Evolutionary conservation across 768 basidiomycete genomes (phyloP).

Genomic region (Trametes maxima): DNA sequence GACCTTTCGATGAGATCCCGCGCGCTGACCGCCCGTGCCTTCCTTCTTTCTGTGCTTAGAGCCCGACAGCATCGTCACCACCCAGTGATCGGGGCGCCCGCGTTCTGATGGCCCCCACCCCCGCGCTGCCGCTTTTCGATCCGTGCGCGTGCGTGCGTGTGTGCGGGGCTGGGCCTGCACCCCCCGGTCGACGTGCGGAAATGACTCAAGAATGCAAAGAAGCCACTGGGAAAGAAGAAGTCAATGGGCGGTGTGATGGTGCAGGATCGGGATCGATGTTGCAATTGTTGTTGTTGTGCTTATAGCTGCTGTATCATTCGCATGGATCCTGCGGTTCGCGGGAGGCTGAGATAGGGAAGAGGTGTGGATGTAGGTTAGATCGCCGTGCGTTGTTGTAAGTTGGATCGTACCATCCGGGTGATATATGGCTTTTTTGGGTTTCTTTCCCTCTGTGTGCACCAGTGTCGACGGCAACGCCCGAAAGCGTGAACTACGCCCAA

Average conservation of each 20-base stretch:
- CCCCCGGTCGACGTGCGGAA: too few relatives aligned
- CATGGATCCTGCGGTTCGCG: neutral
- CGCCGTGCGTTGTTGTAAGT: slow-evolving; percentile 2
- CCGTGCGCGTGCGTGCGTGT: too few relatives aligned
- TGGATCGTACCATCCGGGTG: slow-evolving; percentile 1
- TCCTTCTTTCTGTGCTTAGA: slow-evolving; percentile 34
- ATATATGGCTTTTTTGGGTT: slow-evolving; percentile 2
- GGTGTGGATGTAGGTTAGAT: slow-evolving; percentile 3
- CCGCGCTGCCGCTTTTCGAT: neutral
- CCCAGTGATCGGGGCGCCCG: slow-evolving; percentile 32
- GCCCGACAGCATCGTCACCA: slow-evolving; percentile 45
- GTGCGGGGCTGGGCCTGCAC: too few relatives aligned
- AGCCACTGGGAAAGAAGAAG: neutral
- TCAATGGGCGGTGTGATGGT: neutral
- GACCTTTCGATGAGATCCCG: neutral
- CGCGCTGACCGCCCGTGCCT: slow-evolving; percentile 17
- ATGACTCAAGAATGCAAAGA: neutral
- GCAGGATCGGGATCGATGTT: neutral
- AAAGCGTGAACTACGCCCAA: neutral
- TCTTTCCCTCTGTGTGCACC: neutral
- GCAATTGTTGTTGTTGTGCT: neutral
- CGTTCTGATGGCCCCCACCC: neutral
- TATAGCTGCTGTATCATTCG: neutral
- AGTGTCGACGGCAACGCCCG: neutral
- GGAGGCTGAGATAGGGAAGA: neutral